Percentiles rank a stretch among this genome's conserved stretches.
Conservation (phyloP, 1,284 basidiomycete genomes). For the Peniophora sp. region DNA sequence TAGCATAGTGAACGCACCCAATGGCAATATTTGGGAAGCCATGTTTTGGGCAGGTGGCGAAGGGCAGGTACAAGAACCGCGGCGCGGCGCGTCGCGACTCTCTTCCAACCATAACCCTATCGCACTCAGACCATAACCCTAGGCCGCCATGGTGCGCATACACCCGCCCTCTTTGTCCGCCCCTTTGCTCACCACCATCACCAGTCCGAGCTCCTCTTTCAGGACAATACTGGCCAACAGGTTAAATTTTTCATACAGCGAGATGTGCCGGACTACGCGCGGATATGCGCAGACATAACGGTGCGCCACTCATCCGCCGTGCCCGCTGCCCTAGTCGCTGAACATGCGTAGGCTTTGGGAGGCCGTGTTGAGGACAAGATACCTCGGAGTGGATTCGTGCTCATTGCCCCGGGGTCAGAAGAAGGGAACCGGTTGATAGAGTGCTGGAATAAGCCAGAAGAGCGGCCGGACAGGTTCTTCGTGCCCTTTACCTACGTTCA, state of each 20-base stretch:
- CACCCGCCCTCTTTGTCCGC: not conserved
- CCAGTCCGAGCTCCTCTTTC: constrained; percentile 37
- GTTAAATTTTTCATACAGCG: constrained; percentile 79
- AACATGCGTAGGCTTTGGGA: constrained; percentile 44
- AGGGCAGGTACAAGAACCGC: not conserved
- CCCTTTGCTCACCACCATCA: not conserved
- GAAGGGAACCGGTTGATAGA: constrained; percentile 65
- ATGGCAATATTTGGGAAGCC: constrained; percentile 62
- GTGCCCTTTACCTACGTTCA: constrained; percentile 74
- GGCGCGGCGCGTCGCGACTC: constrained; percentile 1
- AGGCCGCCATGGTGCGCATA: not conserved
- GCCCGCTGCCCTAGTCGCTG: constrained; percentile 5
- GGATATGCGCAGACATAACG: constrained; percentile 60
- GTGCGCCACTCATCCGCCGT: constrained; percentile 29
- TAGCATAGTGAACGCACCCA: constrained; percentile 19
- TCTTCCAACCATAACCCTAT: no score
- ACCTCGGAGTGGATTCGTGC: constrained; percentile 63
- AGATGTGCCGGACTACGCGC: constrained; percentile 59
- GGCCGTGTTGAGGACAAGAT: constrained; percentile 71
- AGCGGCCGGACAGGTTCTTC: constrained; percentile 65
- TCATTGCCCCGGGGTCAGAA: constrained; percentile 55
- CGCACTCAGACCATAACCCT: no score
- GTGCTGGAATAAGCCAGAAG: constrained; percentile 52
- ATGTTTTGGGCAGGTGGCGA: constrained; percentile 22
- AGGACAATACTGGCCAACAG: constrained; percentile 52